Percentiles rank a stretch among this genome's conserved stretches.
These are phyloP conservation scores for Calonectria ilicicola DNA, from an alignment of 2,329 filamentous ascomycete species.

Conservation along the genomic window DNA sequence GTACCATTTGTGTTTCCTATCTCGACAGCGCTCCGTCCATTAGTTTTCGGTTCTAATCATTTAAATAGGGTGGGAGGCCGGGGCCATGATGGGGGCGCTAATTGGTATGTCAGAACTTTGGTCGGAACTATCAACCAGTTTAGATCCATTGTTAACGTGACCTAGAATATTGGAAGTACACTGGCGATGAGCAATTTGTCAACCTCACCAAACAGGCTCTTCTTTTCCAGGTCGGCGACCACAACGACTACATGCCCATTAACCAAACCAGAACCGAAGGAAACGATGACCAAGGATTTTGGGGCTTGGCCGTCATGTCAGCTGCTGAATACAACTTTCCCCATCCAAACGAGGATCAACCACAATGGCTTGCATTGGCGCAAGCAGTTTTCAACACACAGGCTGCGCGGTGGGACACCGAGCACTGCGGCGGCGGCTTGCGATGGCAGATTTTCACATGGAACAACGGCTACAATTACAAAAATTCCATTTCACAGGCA, in stretches of 20 bases:
- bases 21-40: neutral
- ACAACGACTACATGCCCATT: constrained; percentile 82
- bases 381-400: constrained; percentile 88
- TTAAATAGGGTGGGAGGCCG: constrained; percentile 75
- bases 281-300: constrained; percentile 83
- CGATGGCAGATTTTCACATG: constrained; percentile 89
- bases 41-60: constrained; percentile 11
- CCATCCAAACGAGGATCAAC: constrained; percentile 65
- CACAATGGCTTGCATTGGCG: constrained; percentile 78
- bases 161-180: constrained; percentile 85
- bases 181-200: constrained; percentile 79
- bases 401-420: constrained; percentile 76
- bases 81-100: constrained; percentile 77
- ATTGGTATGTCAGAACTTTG: constrained; percentile 51
- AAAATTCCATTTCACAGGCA: constrained; percentile 73
- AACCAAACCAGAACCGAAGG: constrained; percentile 77
- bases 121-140: neutral
- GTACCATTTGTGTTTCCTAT: constrained; percentile 14
- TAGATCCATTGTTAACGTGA: neutral
- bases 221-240: constrained; percentile 78
- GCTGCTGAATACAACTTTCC: constrained; percentile 78
- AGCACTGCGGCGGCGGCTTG: constrained; percentile 78
- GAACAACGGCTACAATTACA: constrained; percentile 87
- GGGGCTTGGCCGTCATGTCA: constrained; percentile 77
- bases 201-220: constrained; percentile 75